Conservation (phyloP, 2,329 filamentous ascomycete genomes). For the Fusarium agapanthi region DNA sequence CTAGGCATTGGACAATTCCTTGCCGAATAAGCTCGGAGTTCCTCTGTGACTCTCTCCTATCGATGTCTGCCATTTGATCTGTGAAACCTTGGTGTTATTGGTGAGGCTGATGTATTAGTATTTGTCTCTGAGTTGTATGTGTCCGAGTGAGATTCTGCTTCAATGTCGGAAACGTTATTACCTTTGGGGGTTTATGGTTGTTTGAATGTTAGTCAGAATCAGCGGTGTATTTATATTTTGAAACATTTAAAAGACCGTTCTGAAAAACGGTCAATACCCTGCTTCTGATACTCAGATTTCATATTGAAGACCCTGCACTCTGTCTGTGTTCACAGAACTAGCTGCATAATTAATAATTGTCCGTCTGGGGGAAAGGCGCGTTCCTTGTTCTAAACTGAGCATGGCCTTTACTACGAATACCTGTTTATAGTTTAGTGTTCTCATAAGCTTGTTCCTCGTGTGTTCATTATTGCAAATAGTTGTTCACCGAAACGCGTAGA, state of each 20-base stretch:
- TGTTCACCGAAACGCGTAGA: neutral
- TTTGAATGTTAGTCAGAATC: fast-evolving
- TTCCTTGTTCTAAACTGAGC: fast-evolving
- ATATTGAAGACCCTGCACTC: neutral
- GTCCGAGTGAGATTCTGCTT: neutral
- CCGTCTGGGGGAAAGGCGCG: fast-evolving
- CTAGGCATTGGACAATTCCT: neutral
- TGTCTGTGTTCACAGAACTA: neutral
- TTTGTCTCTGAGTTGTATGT: fast-evolving
- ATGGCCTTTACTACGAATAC: fast-evolving
- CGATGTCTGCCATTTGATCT: neutral
- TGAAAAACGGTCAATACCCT: fast-evolving
- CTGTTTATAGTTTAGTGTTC: fast-evolving
- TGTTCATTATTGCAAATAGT: neutral
- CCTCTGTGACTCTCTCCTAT: fast-evolving
- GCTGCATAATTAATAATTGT: fast-evolving
- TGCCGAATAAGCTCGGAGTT: neutral
- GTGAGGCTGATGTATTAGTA: no score
- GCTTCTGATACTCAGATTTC: fast-evolving
- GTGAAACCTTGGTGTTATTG: fast-evolving
- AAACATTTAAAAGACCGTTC: fast-evolving
- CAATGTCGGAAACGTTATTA: no score
- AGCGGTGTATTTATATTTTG: fast-evolving
- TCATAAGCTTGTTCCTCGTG: fast-evolving
- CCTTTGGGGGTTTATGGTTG: no score